Evolutionary conservation across 1,139 yeast genomes (phyloP).

Genomic region (Yamadazyma dendronema): DNA sequence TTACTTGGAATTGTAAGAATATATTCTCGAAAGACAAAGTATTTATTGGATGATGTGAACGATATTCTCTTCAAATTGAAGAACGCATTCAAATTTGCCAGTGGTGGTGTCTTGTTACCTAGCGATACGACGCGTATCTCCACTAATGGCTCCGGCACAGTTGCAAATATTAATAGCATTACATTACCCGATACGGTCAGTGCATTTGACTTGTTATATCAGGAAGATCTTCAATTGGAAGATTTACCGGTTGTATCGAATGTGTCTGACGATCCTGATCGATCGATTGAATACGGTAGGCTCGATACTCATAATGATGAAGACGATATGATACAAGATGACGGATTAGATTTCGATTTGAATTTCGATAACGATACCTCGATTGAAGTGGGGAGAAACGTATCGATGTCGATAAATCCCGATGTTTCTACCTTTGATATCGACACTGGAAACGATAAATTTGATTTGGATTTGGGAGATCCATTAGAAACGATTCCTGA

Average conservation of each 20-base stretch:
- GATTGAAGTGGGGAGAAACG: conserved; percentile 51
- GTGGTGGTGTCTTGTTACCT: conserved; percentile 36
- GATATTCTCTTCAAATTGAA: conserved; percentile 75
- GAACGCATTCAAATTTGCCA: conserved; percentile 58
- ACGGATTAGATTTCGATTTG: conserved; percentile 49
- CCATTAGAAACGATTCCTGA: conserved; percentile 31
- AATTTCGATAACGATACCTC: conserved; percentile 36
- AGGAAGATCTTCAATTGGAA: conserved; percentile 61
- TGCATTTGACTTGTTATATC: conserved; percentile 67
- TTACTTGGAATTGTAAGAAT: conserved; percentile 86
- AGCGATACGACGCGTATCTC: conserved; percentile 42
- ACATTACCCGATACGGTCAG: conserved; percentile 78
- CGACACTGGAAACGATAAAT: conserved; percentile 14
- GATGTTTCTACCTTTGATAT: conserved; percentile 32
- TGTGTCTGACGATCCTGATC: conserved; percentile 27
- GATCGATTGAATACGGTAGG: conserved; percentile 64
- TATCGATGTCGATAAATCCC: conserved; percentile 20
- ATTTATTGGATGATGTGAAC: conserved; percentile 78
- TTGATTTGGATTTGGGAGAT: conserved; percentile 23
- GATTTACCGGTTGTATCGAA: conserved; percentile 22
- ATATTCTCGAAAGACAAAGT: conserved; percentile 82
- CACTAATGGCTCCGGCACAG: conserved; percentile 3
- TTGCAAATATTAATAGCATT: conserved; percentile 51
- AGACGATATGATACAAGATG: conserved; percentile 34
- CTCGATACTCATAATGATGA: conserved; percentile 44